Evolutionary conservation across 2,329 filamentous ascomycete species (phyloP).

Genomic region (Cyanodermella asteris): DNA sequence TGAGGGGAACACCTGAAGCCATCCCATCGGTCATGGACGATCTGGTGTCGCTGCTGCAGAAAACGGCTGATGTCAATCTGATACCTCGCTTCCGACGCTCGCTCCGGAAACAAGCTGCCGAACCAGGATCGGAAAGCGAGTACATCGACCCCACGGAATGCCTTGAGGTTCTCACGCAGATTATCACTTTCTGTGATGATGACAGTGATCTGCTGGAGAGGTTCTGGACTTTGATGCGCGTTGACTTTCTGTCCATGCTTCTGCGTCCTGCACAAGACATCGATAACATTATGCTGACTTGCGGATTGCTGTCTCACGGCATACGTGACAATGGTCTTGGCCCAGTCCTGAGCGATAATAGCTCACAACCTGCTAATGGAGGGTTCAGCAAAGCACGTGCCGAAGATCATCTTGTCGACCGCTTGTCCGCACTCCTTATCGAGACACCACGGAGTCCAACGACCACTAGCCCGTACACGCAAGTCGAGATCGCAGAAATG

Average conservation of each 20-base stretch:
- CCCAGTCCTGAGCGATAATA: slow-evolving; percentile 22
- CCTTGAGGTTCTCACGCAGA: slow-evolving; percentile 30
- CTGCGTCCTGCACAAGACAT: slow-evolving; percentile 34
- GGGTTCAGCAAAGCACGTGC: slow-evolving; percentile 17
- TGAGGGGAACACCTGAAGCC: no score
- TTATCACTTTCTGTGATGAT: slow-evolving; percentile 26
- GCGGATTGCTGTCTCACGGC: slow-evolving; percentile 34
- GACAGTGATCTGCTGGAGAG: slow-evolving; percentile 18
- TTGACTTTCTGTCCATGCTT: slow-evolving; percentile 36
- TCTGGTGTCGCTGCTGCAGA: slow-evolving; percentile 19
- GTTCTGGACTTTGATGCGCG: slow-evolving; percentile 36
- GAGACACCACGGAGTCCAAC: slow-evolving; percentile 27
- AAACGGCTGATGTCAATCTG: slow-evolving; percentile 31
- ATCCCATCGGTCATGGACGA: no score
- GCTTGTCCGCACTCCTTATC: slow-evolving; percentile 33
- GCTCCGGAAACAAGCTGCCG: slow-evolving; percentile 18
- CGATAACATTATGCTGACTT: slow-evolving; percentile 30
- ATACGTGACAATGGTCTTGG: slow-evolving; percentile 31
- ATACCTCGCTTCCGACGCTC: slow-evolving; percentile 26
- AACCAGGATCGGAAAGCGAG: slow-evolving; percentile 18
- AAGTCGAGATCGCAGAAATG: slow-evolving; percentile 18
- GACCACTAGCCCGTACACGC: slow-evolving; percentile 18
- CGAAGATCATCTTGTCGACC: slow-evolving; percentile 30
- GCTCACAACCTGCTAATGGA: slow-evolving; percentile 13
- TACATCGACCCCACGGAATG: slow-evolving; percentile 32